phyloP scores from a whole-genome alignment of 371 early-diverging fungal genomes.

The Rhizopus stolonifer region DNA sequence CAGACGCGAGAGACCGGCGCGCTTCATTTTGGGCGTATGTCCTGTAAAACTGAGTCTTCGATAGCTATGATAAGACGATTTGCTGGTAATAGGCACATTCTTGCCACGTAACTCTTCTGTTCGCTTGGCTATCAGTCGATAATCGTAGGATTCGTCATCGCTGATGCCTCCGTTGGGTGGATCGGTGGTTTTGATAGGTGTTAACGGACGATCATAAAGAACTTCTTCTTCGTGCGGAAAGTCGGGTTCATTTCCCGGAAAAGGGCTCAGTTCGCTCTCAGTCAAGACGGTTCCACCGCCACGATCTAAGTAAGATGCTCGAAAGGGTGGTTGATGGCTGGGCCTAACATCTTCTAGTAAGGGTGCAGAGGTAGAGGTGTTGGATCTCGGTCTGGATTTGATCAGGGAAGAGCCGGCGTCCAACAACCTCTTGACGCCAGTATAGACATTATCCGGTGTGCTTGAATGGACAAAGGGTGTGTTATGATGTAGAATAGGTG shows the following conservation, averaged over 20 bases:
- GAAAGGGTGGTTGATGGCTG: conserved; percentile 6
- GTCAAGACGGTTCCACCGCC: conserved; percentile 44
- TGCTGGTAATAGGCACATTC: conserved; percentile 8
- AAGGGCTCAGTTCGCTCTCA: conserved; percentile 58
- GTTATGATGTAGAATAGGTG: conserved; percentile 7
- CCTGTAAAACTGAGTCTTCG: conserved; percentile 21
- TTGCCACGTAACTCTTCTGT: conserved; percentile 42
- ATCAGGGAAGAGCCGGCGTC: conserved; percentile 43
- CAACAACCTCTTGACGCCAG: conserved; percentile 34
- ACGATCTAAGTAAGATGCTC: conserved; percentile 26
- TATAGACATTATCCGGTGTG: background rate
- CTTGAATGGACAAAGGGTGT: background rate
- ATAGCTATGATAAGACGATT: conserved; percentile 16
- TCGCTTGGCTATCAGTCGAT: conserved; percentile 32
- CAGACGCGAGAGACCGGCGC: conserved; percentile 24
- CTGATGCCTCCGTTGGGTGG: conserved; percentile 14
- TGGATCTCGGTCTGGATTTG: conserved; percentile 35
- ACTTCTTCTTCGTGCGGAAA: background rate
- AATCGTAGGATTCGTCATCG: conserved; percentile 46
- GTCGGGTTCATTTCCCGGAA: conserved; percentile 35
- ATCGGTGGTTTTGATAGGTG: background rate
- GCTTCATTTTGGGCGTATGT: background rate
- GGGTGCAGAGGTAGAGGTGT: conserved; percentile 38
- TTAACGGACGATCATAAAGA: background rate
- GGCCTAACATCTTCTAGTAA: conserved; percentile 24